A percentile compares a stretch with the other conserved stretches of the same genome.
phyloP scores from a whole-genome alignment of 2,329 filamentous ascomycete genomes.

The Microsporum canis region DNA sequence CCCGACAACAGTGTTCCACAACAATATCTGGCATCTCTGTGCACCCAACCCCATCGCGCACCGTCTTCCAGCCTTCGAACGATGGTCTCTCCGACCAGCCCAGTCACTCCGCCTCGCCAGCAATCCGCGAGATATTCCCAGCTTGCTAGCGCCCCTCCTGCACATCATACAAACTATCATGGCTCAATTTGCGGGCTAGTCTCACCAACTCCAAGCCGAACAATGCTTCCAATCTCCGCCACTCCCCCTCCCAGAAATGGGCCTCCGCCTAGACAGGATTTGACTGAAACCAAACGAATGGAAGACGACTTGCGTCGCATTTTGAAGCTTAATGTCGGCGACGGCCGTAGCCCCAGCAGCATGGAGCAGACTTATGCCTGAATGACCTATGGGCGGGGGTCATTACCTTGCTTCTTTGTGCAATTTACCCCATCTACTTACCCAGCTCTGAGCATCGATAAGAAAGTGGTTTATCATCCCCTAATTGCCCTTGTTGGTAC shows the following conservation, averaged over 20 bases:
- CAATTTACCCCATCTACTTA: too few relatives aligned
- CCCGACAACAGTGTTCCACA: slow-evolving; percentile 16
- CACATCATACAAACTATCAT: slow-evolving; percentile 16
- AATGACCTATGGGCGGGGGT: slow-evolving; percentile 4
- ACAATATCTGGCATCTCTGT: slow-evolving; percentile 18
- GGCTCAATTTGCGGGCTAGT: background rate
- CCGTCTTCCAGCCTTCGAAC: slow-evolving; percentile 25
- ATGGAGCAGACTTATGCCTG: slow-evolving; percentile 27
- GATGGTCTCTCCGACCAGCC: slow-evolving; percentile 21
- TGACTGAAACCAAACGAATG: slow-evolving; percentile 34
- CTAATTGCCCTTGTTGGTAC: too few relatives aligned
- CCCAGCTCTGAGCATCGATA: too few relatives aligned
- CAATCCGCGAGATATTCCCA: slow-evolving; percentile 14
- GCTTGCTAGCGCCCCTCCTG: slow-evolving; percentile 17
- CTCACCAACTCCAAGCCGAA: slow-evolving; percentile 10
- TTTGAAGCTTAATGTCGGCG: slow-evolving; percentile 32
- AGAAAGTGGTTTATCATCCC: too few relatives aligned
- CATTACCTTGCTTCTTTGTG: background rate
- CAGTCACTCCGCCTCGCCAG: slow-evolving; percentile 10
- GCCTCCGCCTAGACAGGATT: slow-evolving; percentile 16
- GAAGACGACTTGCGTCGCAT: slow-evolving; percentile 40
- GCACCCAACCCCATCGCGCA: slow-evolving; percentile 17
- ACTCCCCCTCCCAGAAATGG: slow-evolving; percentile 15
- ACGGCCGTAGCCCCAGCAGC: slow-evolving; percentile 21
- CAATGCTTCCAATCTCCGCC: slow-evolving; percentile 12